These are phyloP conservation scores for Hemerocallis citrina DNA, from an alignment of 106 monocot species.

Conservation along the genomic window DNA sequence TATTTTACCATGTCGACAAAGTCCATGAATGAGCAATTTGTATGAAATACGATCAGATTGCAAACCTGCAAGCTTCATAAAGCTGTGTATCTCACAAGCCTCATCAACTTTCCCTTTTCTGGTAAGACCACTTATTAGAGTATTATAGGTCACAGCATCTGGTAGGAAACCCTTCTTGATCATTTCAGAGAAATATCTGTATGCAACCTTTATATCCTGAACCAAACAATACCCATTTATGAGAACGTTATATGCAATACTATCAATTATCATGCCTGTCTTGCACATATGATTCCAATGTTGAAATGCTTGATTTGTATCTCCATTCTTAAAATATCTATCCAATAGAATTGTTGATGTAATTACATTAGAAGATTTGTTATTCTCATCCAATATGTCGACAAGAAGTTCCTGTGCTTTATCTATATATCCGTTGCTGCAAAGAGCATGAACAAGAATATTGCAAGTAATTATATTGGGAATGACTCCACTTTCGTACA, in stretches of 20 bases:
- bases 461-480: conserved; percentile 53
- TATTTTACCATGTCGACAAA: conserved; percentile 36
- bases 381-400: conserved; percentile 36
- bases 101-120: conserved; percentile 45
- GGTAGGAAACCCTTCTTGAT: conserved; percentile 65
- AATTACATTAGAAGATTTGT: conserved; percentile 32
- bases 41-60: conserved; percentile 44
- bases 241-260: conserved; percentile 58
- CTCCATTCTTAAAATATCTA: conserved; percentile 41
- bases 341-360: conserved; percentile 65
- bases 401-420: conserved; percentile 37
- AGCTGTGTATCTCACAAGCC: conserved; percentile 37
- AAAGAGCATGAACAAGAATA: conserved; percentile 58
- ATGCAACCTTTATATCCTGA: conserved; percentile 37
- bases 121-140: conserved; percentile 39
- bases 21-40: conserved; percentile 42
- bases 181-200: conserved; percentile 48
- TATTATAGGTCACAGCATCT: conserved; percentile 70
- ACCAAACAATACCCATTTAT: conserved; percentile 54
- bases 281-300: conserved; percentile 39
- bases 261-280: conserved; percentile 31
- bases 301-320: conserved; percentile 41
- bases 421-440: conserved; percentile 38
- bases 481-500: conserved; percentile 44
- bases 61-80: conserved; percentile 36